A percentile compares a stretch with the other conserved stretches of the same genome.
These are phyloP conservation scores for Chytridiales sp. DNA, from an alignment of 371 early-diverging fungal species.

Conservation along the genomic window DNA sequence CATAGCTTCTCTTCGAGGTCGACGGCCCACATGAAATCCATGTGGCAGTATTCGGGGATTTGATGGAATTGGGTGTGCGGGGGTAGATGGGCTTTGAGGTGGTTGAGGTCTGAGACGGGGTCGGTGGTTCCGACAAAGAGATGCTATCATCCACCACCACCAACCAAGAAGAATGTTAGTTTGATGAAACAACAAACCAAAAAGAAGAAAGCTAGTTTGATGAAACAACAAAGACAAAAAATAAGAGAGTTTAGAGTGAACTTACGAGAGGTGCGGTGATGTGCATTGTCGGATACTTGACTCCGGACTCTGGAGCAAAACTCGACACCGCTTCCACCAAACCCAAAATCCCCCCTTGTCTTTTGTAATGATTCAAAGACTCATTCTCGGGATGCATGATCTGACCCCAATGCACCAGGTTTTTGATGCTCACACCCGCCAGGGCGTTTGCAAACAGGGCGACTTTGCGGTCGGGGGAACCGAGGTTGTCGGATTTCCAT, in stretches of 20 bases:
- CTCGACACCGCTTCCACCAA: no score
- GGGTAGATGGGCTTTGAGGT: slow-evolving; percentile 10
- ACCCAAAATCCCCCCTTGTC: no score
- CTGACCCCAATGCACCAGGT: neutral
- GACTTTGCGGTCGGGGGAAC: neutral
- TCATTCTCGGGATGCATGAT: no score
- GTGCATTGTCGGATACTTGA: slow-evolving; percentile 1
- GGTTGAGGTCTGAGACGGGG: slow-evolving; percentile 5
- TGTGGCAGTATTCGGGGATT: slow-evolving; percentile 11
- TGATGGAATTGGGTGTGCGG: neutral
- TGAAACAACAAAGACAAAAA: neutral
- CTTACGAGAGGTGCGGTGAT: neutral
- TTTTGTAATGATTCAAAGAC: no score
- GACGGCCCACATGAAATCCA: slow-evolving; percentile 22
- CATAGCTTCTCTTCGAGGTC: slow-evolving; percentile 10
- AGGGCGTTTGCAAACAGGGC: neutral
- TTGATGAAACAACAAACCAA: no score
- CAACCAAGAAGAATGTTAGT: no score
- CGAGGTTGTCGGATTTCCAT: neutral
- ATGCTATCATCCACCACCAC: slow-evolving; percentile 1
- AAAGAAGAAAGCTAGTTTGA: no score
- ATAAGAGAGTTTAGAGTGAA: neutral
- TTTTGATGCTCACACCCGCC: neutral
- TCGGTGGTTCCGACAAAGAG: slow-evolving; percentile 11
- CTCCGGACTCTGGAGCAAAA: no score